Percentiles rank a stretch among this genome's conserved stretches.
phyloP scores from a whole-genome alignment of 345 rosid species.

The Laguncularia racemosa region DNA sequence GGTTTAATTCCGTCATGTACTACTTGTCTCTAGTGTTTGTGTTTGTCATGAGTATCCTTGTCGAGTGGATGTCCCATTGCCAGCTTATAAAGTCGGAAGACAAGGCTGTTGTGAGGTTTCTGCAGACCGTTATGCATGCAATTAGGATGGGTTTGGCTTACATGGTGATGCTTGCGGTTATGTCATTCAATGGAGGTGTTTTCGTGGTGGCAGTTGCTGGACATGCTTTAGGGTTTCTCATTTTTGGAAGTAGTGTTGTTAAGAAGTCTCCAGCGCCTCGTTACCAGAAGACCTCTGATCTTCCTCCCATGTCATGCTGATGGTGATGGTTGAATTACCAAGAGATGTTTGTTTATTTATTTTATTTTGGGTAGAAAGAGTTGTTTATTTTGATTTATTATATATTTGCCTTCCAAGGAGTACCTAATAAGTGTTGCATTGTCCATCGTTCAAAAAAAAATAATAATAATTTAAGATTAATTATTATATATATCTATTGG shows the following conservation, averaged over 20 bases:
- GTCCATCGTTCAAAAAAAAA: too few species aligned
- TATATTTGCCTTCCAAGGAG: too few species aligned
- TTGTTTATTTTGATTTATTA: too few species aligned
- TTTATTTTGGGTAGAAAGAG: not conserved
- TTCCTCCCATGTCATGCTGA: slow-evolving; percentile 21
- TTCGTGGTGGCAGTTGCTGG: slow-evolving; percentile 32
- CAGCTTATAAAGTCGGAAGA: slow-evolving; percentile 11
- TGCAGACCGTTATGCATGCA: slow-evolving; percentile 19
- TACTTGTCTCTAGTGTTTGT: slow-evolving; percentile 19
- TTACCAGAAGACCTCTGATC: slow-evolving; percentile 7
- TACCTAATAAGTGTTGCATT: too few species aligned
- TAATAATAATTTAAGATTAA: too few species aligned
- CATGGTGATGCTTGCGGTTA: slow-evolving; percentile 35
- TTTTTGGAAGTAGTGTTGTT: slow-evolving; percentile 29
- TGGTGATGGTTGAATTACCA: not conserved
- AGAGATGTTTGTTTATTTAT: not conserved
- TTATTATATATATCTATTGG: too few species aligned
- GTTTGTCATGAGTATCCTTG: slow-evolving; percentile 20
- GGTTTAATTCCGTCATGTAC: slow-evolving; percentile 10
- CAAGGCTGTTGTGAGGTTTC: slow-evolving; percentile 11
- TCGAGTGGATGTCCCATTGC: slow-evolving; percentile 33
- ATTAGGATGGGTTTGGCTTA: slow-evolving; percentile 27
- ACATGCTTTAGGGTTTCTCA: slow-evolving; percentile 30
- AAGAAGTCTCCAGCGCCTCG: not conserved
- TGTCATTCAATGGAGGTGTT: slow-evolving; percentile 44